Evolutionary conservation across 345 rosid species (phyloP).

Genomic region (Ailanthus altissimus): DNA sequence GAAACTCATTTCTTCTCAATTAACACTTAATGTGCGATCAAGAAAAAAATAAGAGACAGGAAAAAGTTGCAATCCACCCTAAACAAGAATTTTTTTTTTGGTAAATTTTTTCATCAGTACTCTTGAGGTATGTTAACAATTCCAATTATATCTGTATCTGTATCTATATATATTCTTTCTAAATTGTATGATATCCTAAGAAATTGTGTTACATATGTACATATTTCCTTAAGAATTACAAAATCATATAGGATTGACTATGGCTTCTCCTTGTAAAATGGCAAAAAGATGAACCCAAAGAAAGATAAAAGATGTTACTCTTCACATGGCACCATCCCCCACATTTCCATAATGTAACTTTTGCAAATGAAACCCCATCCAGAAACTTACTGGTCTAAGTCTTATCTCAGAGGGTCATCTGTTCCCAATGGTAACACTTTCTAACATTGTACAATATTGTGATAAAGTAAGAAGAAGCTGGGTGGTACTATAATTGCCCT

Average conservation of each 20-base stretch:
- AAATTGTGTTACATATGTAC: too few species aligned
- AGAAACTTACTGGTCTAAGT: neutral
- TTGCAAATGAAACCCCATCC: neutral
- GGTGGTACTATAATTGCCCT: neutral
- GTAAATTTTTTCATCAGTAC: neutral
- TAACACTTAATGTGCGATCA: neutral
- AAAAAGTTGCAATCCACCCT: neutral
- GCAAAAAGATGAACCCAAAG: neutral
- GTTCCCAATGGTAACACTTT: neutral
- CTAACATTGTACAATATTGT: neutral
- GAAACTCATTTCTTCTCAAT: neutral
- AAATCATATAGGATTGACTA: too few species aligned
- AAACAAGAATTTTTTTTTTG: neutral
- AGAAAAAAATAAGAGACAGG: neutral
- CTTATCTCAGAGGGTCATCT: neutral
- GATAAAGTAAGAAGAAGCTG: neutral
- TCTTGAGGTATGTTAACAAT: too few species aligned
- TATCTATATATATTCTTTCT: too few species aligned
- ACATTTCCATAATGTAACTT: too few species aligned
- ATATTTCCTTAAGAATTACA: too few species aligned
- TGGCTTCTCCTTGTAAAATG: too few species aligned
- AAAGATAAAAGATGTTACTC: neutral
- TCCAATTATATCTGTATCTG: too few species aligned
- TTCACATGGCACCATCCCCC: neutral
- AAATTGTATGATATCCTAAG: too few species aligned